Percentiles rank a stretch among this genome's conserved stretches.
These are phyloP conservation scores for Hypoxylon sp. DNA, from an alignment of 2,329 filamentous ascomycete genomes.

Conservation along the genomic window DNA sequence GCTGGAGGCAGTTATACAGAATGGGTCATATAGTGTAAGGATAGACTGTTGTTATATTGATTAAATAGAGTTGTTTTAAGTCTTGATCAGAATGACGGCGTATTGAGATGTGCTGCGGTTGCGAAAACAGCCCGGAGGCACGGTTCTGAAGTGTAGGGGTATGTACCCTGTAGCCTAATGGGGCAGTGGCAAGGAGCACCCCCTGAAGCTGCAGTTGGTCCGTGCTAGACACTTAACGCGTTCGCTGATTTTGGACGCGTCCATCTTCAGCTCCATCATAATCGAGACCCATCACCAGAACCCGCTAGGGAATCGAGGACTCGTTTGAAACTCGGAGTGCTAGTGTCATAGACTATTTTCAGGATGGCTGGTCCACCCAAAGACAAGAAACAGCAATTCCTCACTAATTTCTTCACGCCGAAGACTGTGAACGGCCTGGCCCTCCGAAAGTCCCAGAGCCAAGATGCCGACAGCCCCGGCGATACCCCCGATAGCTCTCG, in stretches of 20 bases:
- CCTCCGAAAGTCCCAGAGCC: constrained; percentile 53
- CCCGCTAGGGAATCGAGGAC: constrained; percentile 8
- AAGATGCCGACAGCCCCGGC: constrained; percentile 49
- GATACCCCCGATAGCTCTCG: constrained; percentile 53
- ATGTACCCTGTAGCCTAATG: constrained; percentile 16
- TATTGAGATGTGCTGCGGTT: no score
- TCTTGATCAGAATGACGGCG: no score
- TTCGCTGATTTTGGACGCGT: constrained; percentile 36
- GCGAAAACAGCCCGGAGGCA: no score
- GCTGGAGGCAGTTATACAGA: neutral
- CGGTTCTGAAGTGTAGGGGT: constrained; percentile 4
- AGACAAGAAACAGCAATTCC: constrained; percentile 81
- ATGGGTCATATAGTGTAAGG: neutral
- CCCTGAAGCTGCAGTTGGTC: constrained; percentile 35
- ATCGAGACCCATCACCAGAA: constrained; percentile 10
- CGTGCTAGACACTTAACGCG: constrained; percentile 46
- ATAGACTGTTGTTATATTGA: neutral
- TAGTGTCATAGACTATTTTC: neutral
- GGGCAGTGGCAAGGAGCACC: neutral
- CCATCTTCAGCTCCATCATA: constrained; percentile 22
- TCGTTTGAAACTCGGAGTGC: constrained; percentile 13
- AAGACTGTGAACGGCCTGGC: constrained; percentile 66
- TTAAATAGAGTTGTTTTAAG: no score
- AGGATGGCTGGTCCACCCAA: constrained; percentile 60
- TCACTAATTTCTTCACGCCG: constrained; percentile 87